Evolutionary conservation across 1,284 basidiomycete species (phyloP), one percentile per base, ranked within the genome.

Genomic region (Blastosporella zonata): DNA sequence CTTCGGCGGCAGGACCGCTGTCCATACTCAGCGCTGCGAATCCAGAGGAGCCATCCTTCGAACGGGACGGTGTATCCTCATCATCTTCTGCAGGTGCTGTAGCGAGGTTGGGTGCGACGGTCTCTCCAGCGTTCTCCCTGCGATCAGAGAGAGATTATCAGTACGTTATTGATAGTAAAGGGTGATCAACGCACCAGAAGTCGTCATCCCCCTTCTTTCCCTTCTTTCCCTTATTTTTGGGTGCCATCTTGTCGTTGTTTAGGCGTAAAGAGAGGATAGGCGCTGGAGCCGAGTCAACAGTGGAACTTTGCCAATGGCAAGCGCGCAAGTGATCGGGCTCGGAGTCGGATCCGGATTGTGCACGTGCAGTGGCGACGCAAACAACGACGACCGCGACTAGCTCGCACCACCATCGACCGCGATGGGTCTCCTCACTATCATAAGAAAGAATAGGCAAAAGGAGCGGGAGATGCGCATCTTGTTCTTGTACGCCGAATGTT

Each of bases 391-490:
- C 29, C 13, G 29, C 6, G 6, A 13, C 12, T 13, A 3, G 7
- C 13, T 13, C 18, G 22, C 33, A 25, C 1, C 36, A 25, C 37
- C 22, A 34, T 40, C 34, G 27, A 42, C 35, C 15, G 61, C 47
- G 20, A 91, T 91, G 88, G 96, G 96, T 0, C 79, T 99, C 35
- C 82, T 99, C 44, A 96, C 96, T 3, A 95, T 99, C 66, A 98
- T 99, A 56, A 78, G 96, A 50, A 99, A 99, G 74, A 96, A 95
- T 64, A 79, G 94, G 46, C 85, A 85, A 67, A 96, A 95, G 68
- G 94, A 96, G 69, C 87, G 84, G 64, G 95, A 99, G 65, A 95
- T 98, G 85, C 83, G 97, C 33, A 81, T 99, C 47, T 78, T 99
- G 36, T 99, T 99, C 69, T 83, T 99, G 91, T 94, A 65, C 56